These are phyloP conservation scores for Rhynchospora tenuis DNA, from an alignment of 176 grass and related monocot genomes.

Conservation along the genomic window DNA sequence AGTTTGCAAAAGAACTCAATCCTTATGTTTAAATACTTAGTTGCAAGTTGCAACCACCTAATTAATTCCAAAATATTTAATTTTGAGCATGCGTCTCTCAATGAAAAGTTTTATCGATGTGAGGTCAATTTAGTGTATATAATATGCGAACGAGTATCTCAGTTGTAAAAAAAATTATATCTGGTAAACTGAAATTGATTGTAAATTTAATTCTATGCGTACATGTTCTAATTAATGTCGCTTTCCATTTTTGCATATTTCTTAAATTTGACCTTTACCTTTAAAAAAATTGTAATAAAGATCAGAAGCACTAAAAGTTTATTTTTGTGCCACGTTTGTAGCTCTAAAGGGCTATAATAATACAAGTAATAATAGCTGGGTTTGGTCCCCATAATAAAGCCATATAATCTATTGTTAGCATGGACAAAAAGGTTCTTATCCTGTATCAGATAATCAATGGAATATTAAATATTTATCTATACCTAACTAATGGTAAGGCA, in stretches of 20 bases:
- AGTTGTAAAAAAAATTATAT: not conserved
- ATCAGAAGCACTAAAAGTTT: not conserved
- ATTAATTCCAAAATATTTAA: too few relatives aligned
- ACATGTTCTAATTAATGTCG: not conserved
- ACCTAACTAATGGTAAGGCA: not conserved
- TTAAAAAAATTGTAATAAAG: not conserved
- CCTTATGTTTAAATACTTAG: too few relatives aligned
- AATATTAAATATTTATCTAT: not conserved
- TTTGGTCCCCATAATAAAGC: not conserved
- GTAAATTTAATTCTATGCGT: not conserved
- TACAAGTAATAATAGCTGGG: not conserved
- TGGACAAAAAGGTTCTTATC: not conserved
- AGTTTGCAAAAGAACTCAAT: too few relatives aligned
- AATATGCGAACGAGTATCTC: not conserved
- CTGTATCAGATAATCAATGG: not conserved
- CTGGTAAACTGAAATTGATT: not conserved
- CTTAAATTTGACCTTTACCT: not conserved
- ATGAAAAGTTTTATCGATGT: not conserved
- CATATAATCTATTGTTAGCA: not conserved
- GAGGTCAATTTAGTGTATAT: not conserved
- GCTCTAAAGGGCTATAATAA: not conserved
- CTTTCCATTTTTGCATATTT: not conserved
- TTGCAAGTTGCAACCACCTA: too few relatives aligned
- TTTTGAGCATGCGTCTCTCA: too few relatives aligned
- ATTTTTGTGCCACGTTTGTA: not conserved